Evolutionary conservation across 345 rosid genomes (phyloP), one percentile per base, ranked within the genome.

Genomic region (Boechera stricta): DNA sequence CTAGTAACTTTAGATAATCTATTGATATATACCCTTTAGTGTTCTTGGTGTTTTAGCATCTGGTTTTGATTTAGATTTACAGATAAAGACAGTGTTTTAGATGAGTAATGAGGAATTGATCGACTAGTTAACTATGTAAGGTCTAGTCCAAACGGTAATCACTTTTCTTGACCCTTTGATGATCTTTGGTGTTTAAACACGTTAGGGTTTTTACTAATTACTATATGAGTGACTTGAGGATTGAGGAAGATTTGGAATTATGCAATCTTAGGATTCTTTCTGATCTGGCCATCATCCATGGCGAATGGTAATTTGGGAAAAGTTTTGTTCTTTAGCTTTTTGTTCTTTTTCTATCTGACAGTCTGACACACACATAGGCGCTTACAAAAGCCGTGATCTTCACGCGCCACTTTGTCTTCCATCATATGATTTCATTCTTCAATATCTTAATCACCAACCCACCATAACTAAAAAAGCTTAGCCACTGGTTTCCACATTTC

Each of bases 301-400:
- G 64, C 59, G 45, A 39, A 67, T 73, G 60, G 67, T 60, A 59
- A 67, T 66, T 66, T 72, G 57, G 13, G 78, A 53, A 65, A 73
- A 45, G 66, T 73, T 53, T 78, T 67, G 64, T 78, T 64, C 72
- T 77, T 65, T 77, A 31, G 77, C 81, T 71, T 72, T 78, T 78
- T 63, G 55, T 66, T 44, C 69, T 67, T 67, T 78, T 60, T 10
- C 60, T 64, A 24, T 55, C 75, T 55, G 79, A 76, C 79, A 59
- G 33, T 67, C 55, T 63, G 48, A 52, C 52, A 72, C 69, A 68
- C 39, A 33, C 28, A 56, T 48, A 77, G 64, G 57, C 69, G 41
- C 51, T 42, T 32, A 38, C 9, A 60, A 2, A 15, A 5, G 8
- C 36, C 24, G 12, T 78, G 33, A 39, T 49, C 28, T 16, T 4